Conservation (phyloP, 345 rosid species). For the Rhodamnia rubescens region DNA sequence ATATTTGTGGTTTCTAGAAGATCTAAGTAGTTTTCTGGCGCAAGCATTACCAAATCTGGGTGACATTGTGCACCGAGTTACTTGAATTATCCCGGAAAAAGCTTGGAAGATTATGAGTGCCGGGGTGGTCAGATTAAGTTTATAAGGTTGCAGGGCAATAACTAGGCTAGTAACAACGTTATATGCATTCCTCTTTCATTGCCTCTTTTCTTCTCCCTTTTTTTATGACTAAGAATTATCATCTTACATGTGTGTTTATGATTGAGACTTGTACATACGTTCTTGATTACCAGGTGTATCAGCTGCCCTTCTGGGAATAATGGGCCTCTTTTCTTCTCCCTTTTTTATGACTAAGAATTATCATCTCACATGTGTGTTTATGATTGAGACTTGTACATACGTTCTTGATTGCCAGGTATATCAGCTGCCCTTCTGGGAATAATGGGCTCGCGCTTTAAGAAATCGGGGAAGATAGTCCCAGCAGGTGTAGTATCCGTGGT, state of each 20-base stretch:
- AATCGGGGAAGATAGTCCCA: slow-evolving; percentile 66
- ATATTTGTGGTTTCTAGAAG: not conserved
- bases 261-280: not conserved
- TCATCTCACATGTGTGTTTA: not conserved
- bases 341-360: not conserved
- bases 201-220: not conserved
- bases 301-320: slow-evolving; percentile 54
- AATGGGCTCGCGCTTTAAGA: slow-evolving; percentile 81
- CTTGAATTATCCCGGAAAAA: not conserved
- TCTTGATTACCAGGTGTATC: slow-evolving; percentile 42
- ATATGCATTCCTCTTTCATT: not conserved
- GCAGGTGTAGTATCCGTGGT: slow-evolving; percentile 78
- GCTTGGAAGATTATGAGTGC: not conserved
- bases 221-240: not conserved
- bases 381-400: not conserved
- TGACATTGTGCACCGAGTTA: not conserved
- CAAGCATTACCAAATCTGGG: not conserved
- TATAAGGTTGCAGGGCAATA: not conserved
- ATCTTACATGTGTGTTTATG: not conserved
- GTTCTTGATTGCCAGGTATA: slow-evolving; percentile 29
- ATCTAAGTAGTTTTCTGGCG: not conserved
- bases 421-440: slow-evolving; percentile 59
- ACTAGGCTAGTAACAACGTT: not conserved
- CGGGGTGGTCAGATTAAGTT: not conserved
- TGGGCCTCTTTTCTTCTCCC: slow-evolving; percentile 25